Percentiles rank a stretch among this genome's conserved stretches.
Evolutionary conservation across 768 basidiomycete species (phyloP).

Genomic region (Mrakia blollopis): DNA sequence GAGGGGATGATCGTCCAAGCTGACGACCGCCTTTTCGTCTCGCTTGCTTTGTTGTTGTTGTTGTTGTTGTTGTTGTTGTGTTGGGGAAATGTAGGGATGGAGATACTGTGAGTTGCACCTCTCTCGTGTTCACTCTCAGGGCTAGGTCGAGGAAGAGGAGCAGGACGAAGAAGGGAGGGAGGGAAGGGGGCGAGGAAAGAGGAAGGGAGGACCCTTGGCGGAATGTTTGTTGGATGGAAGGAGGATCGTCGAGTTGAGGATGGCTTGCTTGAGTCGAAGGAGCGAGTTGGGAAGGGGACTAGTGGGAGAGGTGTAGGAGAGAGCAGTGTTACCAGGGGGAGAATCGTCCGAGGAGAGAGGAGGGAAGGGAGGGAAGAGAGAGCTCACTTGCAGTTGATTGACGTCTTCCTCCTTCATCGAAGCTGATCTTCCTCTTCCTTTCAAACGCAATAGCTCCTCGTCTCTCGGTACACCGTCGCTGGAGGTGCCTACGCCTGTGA

Average conservation of each 20-base stretch:
- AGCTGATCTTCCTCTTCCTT: background rate
- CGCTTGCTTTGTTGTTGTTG: background rate
- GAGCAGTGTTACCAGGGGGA: no score
- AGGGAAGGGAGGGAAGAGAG: background rate
- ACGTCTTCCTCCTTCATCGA: no score
- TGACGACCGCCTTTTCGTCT: background rate
- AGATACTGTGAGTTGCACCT: background rate
- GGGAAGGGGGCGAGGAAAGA: background rate
- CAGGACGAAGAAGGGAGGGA: background rate
- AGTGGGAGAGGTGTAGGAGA: background rate
- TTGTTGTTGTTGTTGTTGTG: background rate
- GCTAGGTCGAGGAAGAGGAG: background rate
- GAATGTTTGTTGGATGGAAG: no score
- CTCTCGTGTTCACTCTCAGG: background rate
- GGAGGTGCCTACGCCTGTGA: background rate
- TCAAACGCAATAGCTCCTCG: background rate
- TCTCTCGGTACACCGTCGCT: conserved; percentile 6
- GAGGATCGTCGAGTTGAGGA: background rate
- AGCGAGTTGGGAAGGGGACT: background rate
- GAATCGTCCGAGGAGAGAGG: background rate
- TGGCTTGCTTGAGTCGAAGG: no score
- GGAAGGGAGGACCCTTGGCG: background rate
- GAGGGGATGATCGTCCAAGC: background rate
- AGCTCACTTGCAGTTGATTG: background rate
- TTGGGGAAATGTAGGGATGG: background rate